These are phyloP conservation scores for Aphanomyces invadans DNA, from an alignment of 352 stramenopile species.

Conservation along the genomic window DNA sequence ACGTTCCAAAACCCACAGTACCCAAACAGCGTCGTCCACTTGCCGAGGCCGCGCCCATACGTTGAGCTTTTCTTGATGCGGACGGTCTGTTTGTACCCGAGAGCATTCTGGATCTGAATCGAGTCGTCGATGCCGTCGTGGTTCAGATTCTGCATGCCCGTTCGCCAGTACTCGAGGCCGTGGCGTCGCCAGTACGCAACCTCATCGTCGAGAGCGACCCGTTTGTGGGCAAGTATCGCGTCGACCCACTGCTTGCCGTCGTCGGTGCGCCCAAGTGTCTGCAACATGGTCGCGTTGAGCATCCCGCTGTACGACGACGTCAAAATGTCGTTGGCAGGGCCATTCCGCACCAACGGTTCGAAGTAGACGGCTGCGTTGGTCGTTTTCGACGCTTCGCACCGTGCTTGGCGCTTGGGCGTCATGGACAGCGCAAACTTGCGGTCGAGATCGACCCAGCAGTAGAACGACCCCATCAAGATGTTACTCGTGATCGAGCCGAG, in stretches of 20 bases:
- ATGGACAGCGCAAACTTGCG: not conserved
- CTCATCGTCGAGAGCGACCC: no score
- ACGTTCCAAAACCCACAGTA: not conserved
- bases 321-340: not conserved
- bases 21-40: not conserved
- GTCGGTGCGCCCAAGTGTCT: no score
- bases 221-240: not conserved
- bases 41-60: not conserved
- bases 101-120: slow-evolving; percentile 4
- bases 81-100: not conserved
- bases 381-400: not conserved
- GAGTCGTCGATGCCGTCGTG: slow-evolving; percentile 12
- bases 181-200: not conserved
- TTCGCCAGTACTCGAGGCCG: not conserved
- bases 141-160: not conserved
- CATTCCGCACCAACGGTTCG: not conserved
- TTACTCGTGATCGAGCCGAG: not conserved
- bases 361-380: not conserved
- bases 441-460: slow-evolving; percentile 1
- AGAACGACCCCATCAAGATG: not conserved
- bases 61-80: not conserved
- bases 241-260: not conserved
- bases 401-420: not conserved
- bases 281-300: not conserved
- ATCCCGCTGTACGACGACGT: not conserved